Percentiles rank a stretch among this genome's conserved stretches.
Evolutionary conservation across 2,329 filamentous ascomycete genomes (phyloP).

Genomic region (Aspergillus udagawae): DNA sequence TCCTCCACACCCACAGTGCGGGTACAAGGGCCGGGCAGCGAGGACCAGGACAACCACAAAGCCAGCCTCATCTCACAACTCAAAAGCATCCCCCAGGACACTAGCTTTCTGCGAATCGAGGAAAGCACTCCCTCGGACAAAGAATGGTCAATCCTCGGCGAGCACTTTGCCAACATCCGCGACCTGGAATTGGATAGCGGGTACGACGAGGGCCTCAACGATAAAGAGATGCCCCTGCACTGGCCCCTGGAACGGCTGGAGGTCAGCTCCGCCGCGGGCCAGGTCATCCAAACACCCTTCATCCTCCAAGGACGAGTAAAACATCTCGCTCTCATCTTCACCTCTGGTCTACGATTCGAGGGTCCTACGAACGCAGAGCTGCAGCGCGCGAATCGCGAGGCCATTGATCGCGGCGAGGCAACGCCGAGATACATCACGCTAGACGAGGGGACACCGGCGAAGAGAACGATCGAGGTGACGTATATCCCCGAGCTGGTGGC

Average conservation of each 20-base stretch:
- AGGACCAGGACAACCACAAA: background rate
- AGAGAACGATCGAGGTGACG: background rate
- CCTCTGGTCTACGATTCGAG: background rate
- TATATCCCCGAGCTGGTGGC: background rate
- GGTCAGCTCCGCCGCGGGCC: background rate
- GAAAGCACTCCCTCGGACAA: background rate
- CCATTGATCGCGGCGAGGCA: background rate
- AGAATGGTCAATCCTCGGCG: background rate
- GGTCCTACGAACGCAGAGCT: background rate
- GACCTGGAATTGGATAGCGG: background rate
- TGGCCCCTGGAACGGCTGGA: background rate
- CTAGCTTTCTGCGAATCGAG: background rate
- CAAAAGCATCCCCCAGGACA: background rate
- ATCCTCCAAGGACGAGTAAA: background rate
- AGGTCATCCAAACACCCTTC: background rate
- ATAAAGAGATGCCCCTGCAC: background rate
- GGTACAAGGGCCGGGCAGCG: background rate
- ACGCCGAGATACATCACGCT: background rate
- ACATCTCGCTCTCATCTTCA: background rate
- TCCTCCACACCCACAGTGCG: background rate
- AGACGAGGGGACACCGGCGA: background rate
- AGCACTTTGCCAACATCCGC: background rate
- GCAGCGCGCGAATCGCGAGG: background rate
- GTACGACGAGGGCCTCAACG: background rate
- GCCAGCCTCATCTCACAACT: background rate